Base-by-base conservation (phyloP, 2,329 filamentous ascomycete species). In the Aspergillus neotritici region DNA sequence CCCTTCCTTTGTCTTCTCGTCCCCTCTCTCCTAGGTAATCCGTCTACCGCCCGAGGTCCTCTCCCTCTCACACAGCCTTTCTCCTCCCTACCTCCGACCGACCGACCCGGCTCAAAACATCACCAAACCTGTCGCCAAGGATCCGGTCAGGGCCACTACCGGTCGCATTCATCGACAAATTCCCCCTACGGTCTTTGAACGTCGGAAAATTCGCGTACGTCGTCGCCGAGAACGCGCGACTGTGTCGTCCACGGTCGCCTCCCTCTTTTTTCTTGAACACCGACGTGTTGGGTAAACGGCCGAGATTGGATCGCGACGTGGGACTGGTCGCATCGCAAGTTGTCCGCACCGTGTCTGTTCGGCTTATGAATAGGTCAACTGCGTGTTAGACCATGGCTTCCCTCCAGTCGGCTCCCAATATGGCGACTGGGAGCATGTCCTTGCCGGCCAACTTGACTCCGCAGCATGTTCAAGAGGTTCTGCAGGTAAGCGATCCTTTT, bases 381-480 rank as follows among this genome's bases (percentile, higher is more conserved):
- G 54, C 55, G 51, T 54, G 52, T 52, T 55, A 53, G 68, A 77
- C 47, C 61, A 94, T 94, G 87, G 83, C 87, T 66, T 90, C 86
- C 51, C 82, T 89, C 61, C 87, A 93, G 71, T 71, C 80, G 59
- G 76, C 82, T 52, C 80, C 83, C 51, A 78, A 79, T 57, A 78
- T 85, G 67, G 80, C 84, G 66, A 77, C 83, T 63, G 78, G 79
- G 51, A 80, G 78, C 56, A 75, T 71, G 36, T 74, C 75, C 48
- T 73, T 89, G 64, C 77, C 82, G 43, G 71, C 76, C 30, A 82
- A 82, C 64, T 74, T 89, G 59, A 90, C 80, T 44, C 84, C 84
- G 59, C 82, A 88, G 60, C 82, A 88, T 63, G 78, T 89, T 33
- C 85, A 90, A 67, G 85, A 88, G 58, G 77, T 86, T 54, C 86